Base-by-base conservation (phyloP, 495 filamentous ascomycete genomes). In the Trichoderma parareesei region DNA sequence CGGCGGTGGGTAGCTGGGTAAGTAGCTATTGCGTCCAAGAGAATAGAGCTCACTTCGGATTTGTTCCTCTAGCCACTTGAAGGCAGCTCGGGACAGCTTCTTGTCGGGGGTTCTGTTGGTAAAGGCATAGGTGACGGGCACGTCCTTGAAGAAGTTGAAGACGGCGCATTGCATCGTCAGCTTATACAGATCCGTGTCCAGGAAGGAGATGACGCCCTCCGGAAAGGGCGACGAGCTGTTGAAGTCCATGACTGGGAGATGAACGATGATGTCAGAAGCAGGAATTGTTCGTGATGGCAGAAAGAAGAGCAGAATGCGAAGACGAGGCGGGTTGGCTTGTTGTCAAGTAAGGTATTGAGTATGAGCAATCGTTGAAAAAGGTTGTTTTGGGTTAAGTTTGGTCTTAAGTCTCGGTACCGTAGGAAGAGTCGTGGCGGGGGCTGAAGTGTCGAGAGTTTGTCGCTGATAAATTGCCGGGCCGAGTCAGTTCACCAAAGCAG, bases 111-210 rank as follows among this genome's bases (percentile, higher is more conserved):
- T 98, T 20, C 94, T 88, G 73, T 98, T 98, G 49, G 91, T 97
- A 81, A 96, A 95, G 62, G 86, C 83, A 74, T 98, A 98, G 7
- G 89, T 91, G 55, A 97, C 93, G 44, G 89, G 77, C 62, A 92
- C 87, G 69, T 93, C 83, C 16, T 88, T 86, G 73, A 95, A 97
- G 77, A 90, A 93, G 71, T 91, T 92, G 61, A 96, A 81, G 67
- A 98, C 85, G 48, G 93, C 94, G 72, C 90, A 96, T 86, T 98
- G 94, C 94, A 98, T 98, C 10, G 94, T 98, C 71, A 98, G 76
- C 76, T 98, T 98, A 82, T 98, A 98, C 49, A 98, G 81, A 79
- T 98, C 94, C 1, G 94, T 98, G 73, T 98, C 94, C 46, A 98
- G 85, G 66, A 98, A 87, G 66, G 94, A 97, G 74, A 84, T 88